Conservation (phyloP, 2,329 filamentous ascomycete species). For the Verticillium klebahnii region DNA sequence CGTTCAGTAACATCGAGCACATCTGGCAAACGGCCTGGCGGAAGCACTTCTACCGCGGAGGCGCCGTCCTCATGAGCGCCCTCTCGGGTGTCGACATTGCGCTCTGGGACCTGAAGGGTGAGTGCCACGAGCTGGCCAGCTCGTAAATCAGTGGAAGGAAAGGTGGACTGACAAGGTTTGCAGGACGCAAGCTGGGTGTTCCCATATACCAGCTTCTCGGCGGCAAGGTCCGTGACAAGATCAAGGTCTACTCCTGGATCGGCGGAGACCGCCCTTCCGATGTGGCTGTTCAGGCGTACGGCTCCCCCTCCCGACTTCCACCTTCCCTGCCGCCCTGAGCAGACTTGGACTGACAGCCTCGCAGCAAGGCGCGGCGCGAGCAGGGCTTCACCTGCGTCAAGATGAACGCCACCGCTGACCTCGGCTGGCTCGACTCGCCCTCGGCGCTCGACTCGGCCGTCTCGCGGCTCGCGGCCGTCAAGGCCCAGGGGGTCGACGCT, state of each 20-base stretch:
- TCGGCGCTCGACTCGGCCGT: conserved; percentile 57
- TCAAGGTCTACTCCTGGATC: conserved; percentile 76
- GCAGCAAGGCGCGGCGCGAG: conserved; percentile 45
- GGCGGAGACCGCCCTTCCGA: conserved; percentile 68
- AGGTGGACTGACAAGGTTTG: too few relatives aligned
- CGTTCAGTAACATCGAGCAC: conserved; percentile 65
- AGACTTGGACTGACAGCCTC: too few relatives aligned
- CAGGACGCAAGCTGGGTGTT: conserved; percentile 47
- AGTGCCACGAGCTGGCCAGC: too few relatives aligned
- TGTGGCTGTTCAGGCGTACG: conserved; percentile 57
- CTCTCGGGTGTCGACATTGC: conserved; percentile 75
- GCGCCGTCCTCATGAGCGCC: conserved; percentile 76
- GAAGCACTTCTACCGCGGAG: conserved; percentile 70
- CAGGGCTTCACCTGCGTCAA: conserved; percentile 67
- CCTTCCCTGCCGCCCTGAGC: too few relatives aligned
- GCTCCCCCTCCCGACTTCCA: neutral
- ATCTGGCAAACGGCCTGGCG: conserved; percentile 75
- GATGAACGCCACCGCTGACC: conserved; percentile 75
- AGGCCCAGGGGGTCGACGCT: conserved; percentile 64
- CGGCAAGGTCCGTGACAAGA: conserved; percentile 65
- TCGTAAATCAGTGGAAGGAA: too few relatives aligned
- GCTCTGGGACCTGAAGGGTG: conserved; percentile 69
- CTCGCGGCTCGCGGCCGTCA: conserved; percentile 64
- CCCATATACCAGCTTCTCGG: conserved; percentile 72
- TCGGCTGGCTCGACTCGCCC: conserved; percentile 73